Base-by-base conservation (phyloP, 345 rosid species). In the Moringa oleifera region DNA sequence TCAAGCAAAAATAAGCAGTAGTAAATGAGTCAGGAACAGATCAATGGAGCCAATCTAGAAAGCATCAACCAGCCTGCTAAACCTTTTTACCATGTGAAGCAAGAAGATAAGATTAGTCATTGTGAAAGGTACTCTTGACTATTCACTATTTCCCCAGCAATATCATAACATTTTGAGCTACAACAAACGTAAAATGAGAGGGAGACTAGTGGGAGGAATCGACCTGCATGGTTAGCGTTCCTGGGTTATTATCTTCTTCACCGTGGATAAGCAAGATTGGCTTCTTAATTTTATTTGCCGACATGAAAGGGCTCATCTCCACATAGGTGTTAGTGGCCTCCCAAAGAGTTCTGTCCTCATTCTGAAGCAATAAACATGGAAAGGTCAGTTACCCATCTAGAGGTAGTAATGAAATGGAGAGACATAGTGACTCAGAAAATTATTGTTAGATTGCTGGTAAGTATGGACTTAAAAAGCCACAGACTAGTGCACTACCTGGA, bases 201-300 rank as follows among this genome's bases (percentile, higher is more conserved):
- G 23, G 58, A 23, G 16, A n/a, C n/a, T n/a, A n/a, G 15, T 57
- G 50, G 51, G 36, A 15, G 11, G 53, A 20, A 55, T 53, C n/a
- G 62, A 90, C 99, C 97, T 94, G 97, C 97, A 94, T 88, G 75
- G 96, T 94, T 67, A 94, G 75, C 23, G 97, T 94, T 73, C 99
- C 99, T 18, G 99, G 64, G 78, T 94, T 94, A 59, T 88, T 87
- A 68, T 94, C 99, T 83, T 94, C 96, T 83, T 94, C 97, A 66
- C 99, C 99, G 51, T 94, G 97, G 37, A 94, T 79, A 69, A 94
- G 97, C 75, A 94, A 79, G 79, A 90, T 91, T 28, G 99, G 97
- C 76, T 82, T 94, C 81, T 86, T 94, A 73, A 91, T 87, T 80
- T 84, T 94, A 77, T 94, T 79, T 20, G 99, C 97, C 7, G 95